phyloP scores from a whole-genome alignment of 345 rosid genomes.

The Carallia pectinifolia region DNA sequence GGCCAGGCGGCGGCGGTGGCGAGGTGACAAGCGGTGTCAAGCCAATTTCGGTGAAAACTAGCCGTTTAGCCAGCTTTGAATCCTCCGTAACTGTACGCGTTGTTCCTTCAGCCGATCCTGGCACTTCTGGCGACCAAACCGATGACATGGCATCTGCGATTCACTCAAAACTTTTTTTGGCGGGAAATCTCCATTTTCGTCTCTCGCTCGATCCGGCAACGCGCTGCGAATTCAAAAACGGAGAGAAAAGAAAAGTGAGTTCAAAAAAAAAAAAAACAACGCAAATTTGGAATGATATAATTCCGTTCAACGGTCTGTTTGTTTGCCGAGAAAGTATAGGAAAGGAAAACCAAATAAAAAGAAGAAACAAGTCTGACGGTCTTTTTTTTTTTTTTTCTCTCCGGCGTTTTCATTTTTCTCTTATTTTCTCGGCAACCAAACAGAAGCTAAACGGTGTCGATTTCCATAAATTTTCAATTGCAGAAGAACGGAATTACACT shows the following conservation, averaged over 20 bases:
- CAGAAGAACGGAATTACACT: slow-evolving; percentile 1
- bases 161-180: slow-evolving; percentile 14
- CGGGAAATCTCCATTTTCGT: slow-evolving; percentile 13
- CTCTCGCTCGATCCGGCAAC: slow-evolving; percentile 6
- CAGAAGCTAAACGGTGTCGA: not conserved
- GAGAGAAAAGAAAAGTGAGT: not conserved
- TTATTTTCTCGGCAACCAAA: slow-evolving; percentile 4
- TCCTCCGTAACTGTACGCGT: slow-evolving; percentile 3
- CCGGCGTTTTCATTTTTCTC: not conserved
- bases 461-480: too few relatives aligned
- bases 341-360: not conserved
- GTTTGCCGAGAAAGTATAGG: slow-evolving; percentile 10
- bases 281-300: too few relatives aligned
- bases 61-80: slow-evolving; percentile 34
- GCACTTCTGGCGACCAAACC: slow-evolving; percentile 16
- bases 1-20: slow-evolving; percentile 14
- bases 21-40: slow-evolving; percentile 24
- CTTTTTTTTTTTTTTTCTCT: too few relatives aligned
- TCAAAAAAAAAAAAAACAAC: not conserved
- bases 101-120: slow-evolving; percentile 13
- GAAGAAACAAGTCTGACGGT: not conserved
- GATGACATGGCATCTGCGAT: slow-evolving; percentile 14
- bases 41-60: slow-evolving; percentile 44
- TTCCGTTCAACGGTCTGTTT: not conserved
- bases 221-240: not conserved